Base-by-base conservation (phyloP, 768 basidiomycete species). In the Paxillus ammoniavirescens region DNA sequence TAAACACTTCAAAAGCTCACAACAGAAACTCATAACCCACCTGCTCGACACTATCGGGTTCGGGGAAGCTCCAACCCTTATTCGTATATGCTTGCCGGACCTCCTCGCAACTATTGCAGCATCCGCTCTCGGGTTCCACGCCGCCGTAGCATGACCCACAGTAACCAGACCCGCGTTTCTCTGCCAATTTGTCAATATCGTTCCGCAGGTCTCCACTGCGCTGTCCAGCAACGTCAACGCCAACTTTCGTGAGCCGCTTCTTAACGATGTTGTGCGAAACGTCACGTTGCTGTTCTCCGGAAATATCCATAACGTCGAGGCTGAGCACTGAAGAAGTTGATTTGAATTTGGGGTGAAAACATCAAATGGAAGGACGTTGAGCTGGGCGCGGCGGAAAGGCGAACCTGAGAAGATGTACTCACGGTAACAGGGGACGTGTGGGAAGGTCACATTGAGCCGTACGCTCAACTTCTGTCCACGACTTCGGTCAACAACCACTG, bases 71-170 rank as follows among this genome's bases (percentile, higher is more conserved):
- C 97, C 97, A 99, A 18, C 96, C 97, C 61, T 89, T 86, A 67
- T 87, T 82, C 28, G 91, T 79, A 73, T 99, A 99, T 30, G 93
- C 78, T 69, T 87, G 81, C 41, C 97, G 82, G 23, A 99, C 97
- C 0, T 93, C 89, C 66, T 99, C 97, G 70, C 97, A 99, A 42
- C 86, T 87, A 68, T 99, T 92, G 73, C 97, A 99, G 72, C 97
- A 99, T 5, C 93, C 94, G 65, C 71, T 72, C 42, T 76, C 77
- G 3, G 93, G 88, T 49, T 80, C 82, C 23, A 82, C 59, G 52
- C 93, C 97, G 53, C 97, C 97, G 61, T 91, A 99, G 73, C 97
- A 99, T 5, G 93, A 96, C 4, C 97, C 97, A 73, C 96, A 98
- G 67, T 93, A 95, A 54, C 77, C 78, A 1, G 73, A 71, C 46